These are phyloP conservation scores for Taphrina confusa DNA, from an alignment of 1,139 yeast species.

Conservation along the genomic window DNA sequence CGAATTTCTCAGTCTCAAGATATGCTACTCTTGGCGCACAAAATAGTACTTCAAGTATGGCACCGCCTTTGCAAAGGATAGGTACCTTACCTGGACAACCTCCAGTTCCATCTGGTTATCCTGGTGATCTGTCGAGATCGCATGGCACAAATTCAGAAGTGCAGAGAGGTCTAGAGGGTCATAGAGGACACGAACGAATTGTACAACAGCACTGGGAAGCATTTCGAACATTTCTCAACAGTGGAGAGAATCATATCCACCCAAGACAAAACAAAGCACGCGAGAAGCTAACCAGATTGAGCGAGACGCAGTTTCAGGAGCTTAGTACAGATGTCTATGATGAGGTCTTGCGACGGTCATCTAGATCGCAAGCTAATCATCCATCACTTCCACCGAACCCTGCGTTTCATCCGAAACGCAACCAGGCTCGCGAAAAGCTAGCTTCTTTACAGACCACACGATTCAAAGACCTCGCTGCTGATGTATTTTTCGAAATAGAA, in stretches of 20 bases:
- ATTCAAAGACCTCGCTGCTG: slow-evolving; percentile 87
- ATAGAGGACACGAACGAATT: background rate
- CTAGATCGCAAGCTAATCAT: slow-evolving; percentile 26
- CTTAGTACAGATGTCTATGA: slow-evolving; percentile 91
- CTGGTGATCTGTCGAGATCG: background rate
- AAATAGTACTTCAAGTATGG: background rate
- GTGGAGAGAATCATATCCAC: slow-evolving; percentile 10
- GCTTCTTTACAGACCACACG: slow-evolving; percentile 79
- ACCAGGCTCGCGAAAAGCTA: slow-evolving; percentile 91
- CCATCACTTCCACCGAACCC: slow-evolving; percentile 60
- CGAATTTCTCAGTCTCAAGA: slow-evolving; percentile 17
- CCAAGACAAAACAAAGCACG: slow-evolving; percentile 60
- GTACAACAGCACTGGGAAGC: slow-evolving; percentile 20
- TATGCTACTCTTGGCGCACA: slow-evolving; percentile 7
- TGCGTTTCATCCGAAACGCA: slow-evolving; percentile 87
- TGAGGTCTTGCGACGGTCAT: slow-evolving; percentile 71
- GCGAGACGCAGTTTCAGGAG: slow-evolving; percentile 83
- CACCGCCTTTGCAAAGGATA: slow-evolving; percentile 8
- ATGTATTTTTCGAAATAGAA: slow-evolving; percentile 82
- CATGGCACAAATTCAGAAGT: slow-evolving; percentile 4
- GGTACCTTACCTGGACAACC: slow-evolving; percentile 4
- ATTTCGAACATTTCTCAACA: slow-evolving; percentile 8
- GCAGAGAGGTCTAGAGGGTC: background rate
- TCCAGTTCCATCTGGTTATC: background rate
- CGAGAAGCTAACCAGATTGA: slow-evolving; percentile 76